phyloP scores from a whole-genome alignment of 106 monocot species.

The Phalaenopsis equestris region DNA sequence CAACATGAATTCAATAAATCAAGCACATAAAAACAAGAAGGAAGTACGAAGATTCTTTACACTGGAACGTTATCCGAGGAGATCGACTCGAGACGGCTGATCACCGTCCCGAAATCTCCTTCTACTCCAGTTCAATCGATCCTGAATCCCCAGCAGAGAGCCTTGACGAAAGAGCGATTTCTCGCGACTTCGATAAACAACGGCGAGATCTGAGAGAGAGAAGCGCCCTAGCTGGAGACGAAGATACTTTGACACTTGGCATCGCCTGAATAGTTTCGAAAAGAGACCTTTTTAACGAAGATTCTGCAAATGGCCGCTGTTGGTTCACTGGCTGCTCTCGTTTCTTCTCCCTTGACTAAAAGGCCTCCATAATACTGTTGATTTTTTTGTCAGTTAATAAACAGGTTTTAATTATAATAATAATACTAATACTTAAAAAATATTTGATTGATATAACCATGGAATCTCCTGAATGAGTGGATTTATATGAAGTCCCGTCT shows the following conservation, averaged over 20 bases:
- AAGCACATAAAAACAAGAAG: neutral
- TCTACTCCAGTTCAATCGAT: neutral
- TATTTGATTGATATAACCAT: too few species aligned
- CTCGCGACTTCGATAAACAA: too few species aligned
- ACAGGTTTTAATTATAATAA: too few species aligned
- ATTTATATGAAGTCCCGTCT: too few species aligned
- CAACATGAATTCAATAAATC: neutral
- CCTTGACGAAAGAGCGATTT: neutral
- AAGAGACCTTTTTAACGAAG: neutral
- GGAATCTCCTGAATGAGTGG: too few species aligned
- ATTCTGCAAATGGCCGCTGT: neutral
- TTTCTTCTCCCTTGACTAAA: neutral
- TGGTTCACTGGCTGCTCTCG: neutral
- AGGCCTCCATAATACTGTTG: too few species aligned
- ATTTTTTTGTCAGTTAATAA: too few species aligned
- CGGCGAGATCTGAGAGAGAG: neutral
- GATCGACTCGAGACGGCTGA: conserved; percentile 3
- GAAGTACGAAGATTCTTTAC: neutral
- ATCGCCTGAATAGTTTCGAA: neutral
- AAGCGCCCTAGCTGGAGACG: neutral
- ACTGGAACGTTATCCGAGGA: neutral
- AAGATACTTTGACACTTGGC: neutral
- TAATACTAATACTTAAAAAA: too few species aligned
- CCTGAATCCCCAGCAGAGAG: too few species aligned
- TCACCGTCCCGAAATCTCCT: neutral